These are phyloP conservation scores for Trichoderma hamatum DNA, from an alignment of 2,329 filamentous ascomycete genomes.

Conservation along the genomic window DNA sequence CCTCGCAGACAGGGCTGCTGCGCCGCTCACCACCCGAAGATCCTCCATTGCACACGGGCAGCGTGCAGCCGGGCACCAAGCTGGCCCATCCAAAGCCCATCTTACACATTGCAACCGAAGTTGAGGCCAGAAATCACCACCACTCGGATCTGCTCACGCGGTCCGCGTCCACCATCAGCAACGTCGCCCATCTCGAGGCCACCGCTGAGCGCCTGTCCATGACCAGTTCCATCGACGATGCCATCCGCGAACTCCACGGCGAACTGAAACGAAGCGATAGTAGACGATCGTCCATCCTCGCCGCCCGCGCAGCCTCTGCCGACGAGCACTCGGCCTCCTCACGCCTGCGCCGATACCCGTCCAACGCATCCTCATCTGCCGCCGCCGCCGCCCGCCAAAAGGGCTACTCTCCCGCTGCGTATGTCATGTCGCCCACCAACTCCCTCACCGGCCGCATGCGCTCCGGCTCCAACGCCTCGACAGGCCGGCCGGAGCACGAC, in stretches of 20 bases:
- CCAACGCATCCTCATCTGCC: slow-evolving; percentile 60
- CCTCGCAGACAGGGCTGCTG: neutral
- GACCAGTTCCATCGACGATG: slow-evolving; percentile 76
- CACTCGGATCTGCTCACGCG: slow-evolving; percentile 62
- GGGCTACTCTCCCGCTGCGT: slow-evolving; percentile 71
- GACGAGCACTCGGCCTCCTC: slow-evolving; percentile 34
- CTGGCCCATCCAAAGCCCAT: slow-evolving; percentile 48
- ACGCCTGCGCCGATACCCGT: slow-evolving; percentile 49
- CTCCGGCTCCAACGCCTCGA: slow-evolving; percentile 58
- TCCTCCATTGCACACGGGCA: slow-evolving; percentile 42
- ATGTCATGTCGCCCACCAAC: slow-evolving; percentile 67
- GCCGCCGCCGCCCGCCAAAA: slow-evolving; percentile 62
- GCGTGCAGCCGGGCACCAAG: slow-evolving; percentile 51
- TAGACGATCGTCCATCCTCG: slow-evolving; percentile 64
- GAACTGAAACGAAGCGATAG: slow-evolving; percentile 73
- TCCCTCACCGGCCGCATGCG: slow-evolving; percentile 61
- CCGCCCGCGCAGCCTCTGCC: slow-evolving; percentile 44
- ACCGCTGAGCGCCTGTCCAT: slow-evolving; percentile 74
- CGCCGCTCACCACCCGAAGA: slow-evolving; percentile 12
- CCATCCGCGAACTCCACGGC: slow-evolving; percentile 72
- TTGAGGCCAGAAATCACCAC: slow-evolving; percentile 56
- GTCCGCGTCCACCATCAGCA: slow-evolving; percentile 64
- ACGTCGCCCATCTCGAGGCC: slow-evolving; percentile 74
- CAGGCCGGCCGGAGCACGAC: slow-evolving; percentile 47
- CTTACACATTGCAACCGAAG: slow-evolving; percentile 51